Evolutionary conservation across 2,329 filamentous ascomycete species (phyloP).

Genomic region (Fusarium succisae): DNA sequence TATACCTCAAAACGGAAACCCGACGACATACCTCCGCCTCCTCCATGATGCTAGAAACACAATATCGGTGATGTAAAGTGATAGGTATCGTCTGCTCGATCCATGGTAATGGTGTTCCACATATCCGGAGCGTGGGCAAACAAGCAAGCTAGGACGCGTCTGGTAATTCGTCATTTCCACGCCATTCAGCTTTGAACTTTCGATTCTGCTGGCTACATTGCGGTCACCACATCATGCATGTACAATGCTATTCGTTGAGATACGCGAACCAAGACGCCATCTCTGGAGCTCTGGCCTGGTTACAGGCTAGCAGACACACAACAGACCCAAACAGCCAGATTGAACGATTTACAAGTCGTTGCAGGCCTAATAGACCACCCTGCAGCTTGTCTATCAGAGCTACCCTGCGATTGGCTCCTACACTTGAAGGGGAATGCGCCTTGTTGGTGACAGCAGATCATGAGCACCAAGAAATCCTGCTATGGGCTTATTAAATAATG

Average conservation of each 20-base stretch:
- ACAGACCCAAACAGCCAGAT: not conserved
- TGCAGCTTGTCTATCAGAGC: not conserved
- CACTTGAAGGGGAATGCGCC: not conserved
- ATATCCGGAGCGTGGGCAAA: slow-evolving; percentile 38
- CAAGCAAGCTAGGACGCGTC: slow-evolving; percentile 14
- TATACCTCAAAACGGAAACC: not conserved
- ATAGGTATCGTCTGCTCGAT: slow-evolving; percentile 14
- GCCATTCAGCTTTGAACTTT: not conserved
- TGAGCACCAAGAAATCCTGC: not conserved
- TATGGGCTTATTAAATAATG: not conserved
- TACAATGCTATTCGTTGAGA: slow-evolving; percentile 14
- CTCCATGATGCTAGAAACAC: not conserved
- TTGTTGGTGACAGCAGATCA: not conserved
- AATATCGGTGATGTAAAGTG: not conserved
- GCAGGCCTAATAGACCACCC: not conserved
- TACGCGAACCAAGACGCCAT: slow-evolving; percentile 21
- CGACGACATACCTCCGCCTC: not conserved
- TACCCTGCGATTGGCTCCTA: not conserved
- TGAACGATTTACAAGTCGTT: not conserved
- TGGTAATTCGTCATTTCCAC: not conserved
- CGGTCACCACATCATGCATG: not conserved
- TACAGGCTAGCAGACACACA: not conserved
- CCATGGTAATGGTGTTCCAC: slow-evolving; percentile 28
- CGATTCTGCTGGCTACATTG: not conserved
- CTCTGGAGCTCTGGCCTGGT: not conserved